phyloP scores from a whole-genome alignment of 2,329 filamentous ascomycete genomes.

The Arthrobotrys musiformis region DNA sequence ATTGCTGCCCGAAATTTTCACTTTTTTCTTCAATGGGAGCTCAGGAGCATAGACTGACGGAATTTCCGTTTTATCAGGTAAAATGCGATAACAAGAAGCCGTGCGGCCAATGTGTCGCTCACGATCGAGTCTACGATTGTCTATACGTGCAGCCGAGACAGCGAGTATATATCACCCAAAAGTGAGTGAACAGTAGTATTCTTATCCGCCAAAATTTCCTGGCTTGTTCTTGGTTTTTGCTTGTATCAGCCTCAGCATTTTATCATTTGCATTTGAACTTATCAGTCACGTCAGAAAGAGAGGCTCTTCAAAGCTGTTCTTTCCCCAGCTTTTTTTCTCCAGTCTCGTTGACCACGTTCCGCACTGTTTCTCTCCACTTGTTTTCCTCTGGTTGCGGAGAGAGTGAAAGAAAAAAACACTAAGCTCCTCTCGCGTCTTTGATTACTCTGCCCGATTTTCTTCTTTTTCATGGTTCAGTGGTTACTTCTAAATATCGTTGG shows the following conservation, averaged over 20 bases:
- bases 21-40: background rate
- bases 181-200: conserved; percentile 35
- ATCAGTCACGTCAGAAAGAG: conserved; percentile 4
- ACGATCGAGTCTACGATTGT: conserved; percentile 53
- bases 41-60: conserved; percentile 18
- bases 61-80: conserved; percentile 18
- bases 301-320: conserved; percentile 7
- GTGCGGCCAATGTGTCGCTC: conserved; percentile 50
- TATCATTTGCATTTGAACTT: conserved; percentile 22
- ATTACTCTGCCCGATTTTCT: conserved; percentile 33
- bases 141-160: conserved; percentile 52
- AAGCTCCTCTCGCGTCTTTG: conserved; percentile 16
- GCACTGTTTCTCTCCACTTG: conserved; percentile 26
- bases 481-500: conserved; percentile 34
- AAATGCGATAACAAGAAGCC: conserved; percentile 55
- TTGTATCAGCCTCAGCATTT: conserved; percentile 43
- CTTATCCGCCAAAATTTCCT: conserved; percentile 1
- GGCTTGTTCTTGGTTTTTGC: conserved; percentile 19
- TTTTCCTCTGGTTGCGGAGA: conserved; percentile 11
- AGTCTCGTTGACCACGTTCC: conserved; percentile 1
- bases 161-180: conserved; percentile 54
- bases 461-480: conserved; percentile 24
- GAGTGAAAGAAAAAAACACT: conserved; percentile 10
- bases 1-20: background rate
- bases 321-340: conserved; percentile 21